Evolutionary conservation across 2,329 filamentous ascomycete species (phyloP), one percentile per base, ranked within the genome.

Genomic region (Rutstroemia sp.): DNA sequence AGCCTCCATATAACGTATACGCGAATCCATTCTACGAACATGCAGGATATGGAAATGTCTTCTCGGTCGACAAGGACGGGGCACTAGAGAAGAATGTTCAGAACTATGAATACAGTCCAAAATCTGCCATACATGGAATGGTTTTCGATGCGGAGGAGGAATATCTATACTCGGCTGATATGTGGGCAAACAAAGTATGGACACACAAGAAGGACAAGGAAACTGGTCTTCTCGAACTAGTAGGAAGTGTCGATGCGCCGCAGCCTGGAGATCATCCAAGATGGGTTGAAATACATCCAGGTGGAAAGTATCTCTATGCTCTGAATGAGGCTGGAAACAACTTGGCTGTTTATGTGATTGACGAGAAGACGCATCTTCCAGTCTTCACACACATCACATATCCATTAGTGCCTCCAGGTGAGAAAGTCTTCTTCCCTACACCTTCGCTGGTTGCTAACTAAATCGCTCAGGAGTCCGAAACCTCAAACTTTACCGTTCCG

Each of bases 251-350:
- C 37, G 81, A 87, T 60, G 89, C 89, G 27, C 88, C 89, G 0
- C 78, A 79, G 47, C 73, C 80, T 2, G 78, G 78, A 59, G 90
- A 95, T 71, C 90, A 94, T 70, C 90, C 90, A 16, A 82, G 90
- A 66, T 95, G 90, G 90, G 88, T 95, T 14, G 89, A 89, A 64
- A 86, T 95, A 69, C 88, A 92, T 70, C 86, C 86, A 2, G 81
- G 81, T 1, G 89, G 88, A 19, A 80, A 84, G 57, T 91, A 90
- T 71, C 78, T 95, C 56, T 95, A 95, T 73, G 89, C 82, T 7
- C 78, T 95, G 64, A 95, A 94, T 88, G 90, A 95, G 73, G 86
- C 85, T n/a, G 89, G 89, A 54, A 95, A 95, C 74, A 78, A 86
- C 51, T 74, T 95, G 56, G 89, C 83, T 70, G 87, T 91, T 65